Conservation (phyloP, 2,329 filamentous ascomycete genomes). For the Ustulina deusta region DNA sequence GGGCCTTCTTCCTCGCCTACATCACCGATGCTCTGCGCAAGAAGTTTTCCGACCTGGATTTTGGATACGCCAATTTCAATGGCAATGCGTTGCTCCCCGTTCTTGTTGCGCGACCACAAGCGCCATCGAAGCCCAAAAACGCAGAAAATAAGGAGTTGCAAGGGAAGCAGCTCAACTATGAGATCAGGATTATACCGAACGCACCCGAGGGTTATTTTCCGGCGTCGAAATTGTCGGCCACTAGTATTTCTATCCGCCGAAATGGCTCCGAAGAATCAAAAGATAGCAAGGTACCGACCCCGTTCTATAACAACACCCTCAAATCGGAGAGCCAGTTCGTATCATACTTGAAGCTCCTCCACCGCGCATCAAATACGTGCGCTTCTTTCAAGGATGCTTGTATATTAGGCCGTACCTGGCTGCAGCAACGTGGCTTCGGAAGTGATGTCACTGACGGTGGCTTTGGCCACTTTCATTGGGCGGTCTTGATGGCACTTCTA, state of each 20-base stretch:
- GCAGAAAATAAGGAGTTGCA: conserved; percentile 38
- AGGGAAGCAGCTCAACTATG: conserved; percentile 57
- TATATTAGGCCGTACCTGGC: conserved; percentile 87
- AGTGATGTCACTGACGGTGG: conserved; percentile 79
- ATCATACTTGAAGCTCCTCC: conserved; percentile 79
- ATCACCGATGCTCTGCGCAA: conserved; percentile 77
- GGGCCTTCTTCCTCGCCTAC: conserved; percentile 90
- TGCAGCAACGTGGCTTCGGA: conserved; percentile 86
- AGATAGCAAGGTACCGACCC: conserved; percentile 66
- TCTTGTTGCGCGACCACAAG: conserved; percentile 58
- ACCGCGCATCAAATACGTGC: conserved; percentile 76
- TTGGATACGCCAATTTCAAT: conserved; percentile 74
- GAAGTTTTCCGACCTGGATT: conserved; percentile 64
- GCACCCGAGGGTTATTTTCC: conserved; percentile 77
- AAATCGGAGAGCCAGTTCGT: conserved; percentile 81
- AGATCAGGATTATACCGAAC: conserved; percentile 82
- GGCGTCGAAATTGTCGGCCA: conserved; percentile 75
- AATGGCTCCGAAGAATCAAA: conserved; percentile 60
- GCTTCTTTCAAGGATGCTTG: conserved; percentile 84
- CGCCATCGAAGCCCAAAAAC: conserved; percentile 44
- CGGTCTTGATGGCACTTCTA: conserved; percentile 80
- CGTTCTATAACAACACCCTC: conserved; percentile 90
- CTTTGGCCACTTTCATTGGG: conserved; percentile 95
- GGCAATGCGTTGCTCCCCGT: conserved; percentile 83
- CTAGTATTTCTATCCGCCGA: conserved; percentile 75